Evolutionary conservation across 1,284 basidiomycete species (phyloP), one percentile per base, ranked within the genome.

Genomic region (Peniophora sp.): DNA sequence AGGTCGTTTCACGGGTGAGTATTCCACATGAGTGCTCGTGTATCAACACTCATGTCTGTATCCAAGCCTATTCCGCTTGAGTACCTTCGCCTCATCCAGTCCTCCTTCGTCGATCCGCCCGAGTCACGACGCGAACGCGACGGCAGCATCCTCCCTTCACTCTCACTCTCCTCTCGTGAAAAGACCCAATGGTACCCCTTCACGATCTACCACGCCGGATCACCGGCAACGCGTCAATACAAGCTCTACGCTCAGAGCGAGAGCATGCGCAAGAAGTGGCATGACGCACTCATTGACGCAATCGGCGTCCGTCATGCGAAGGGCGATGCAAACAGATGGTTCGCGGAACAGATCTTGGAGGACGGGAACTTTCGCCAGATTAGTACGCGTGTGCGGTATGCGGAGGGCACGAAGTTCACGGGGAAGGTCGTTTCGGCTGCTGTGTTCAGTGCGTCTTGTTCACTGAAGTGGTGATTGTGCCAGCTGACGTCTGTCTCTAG

Each of bases 31-130:
- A 15, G n/a, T 34, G 23, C 10, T 1, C 5, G 37, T 24, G 47
- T 37, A 12, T 37, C 39, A 37, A 44, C 39, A 50, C 49, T 51
- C 18, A 49, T 24, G 46, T 24, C 10, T 37, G 10, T 39, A 49
- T 9, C 47, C 23, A 51, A 90, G 88, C 88, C 88, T 24, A 76
- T 91, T 47, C 84, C 87, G 2, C 66, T 91, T 2, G 82, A 85
- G 47, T 90, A 81, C 56, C 74, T 91, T n/a, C 78, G 78, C 10
- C 68, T 90, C 9, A 85, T 76, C 15, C 68, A n/a, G 18, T 17
- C 37, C 37, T 41, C 73, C 20, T 90, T 90, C 61, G 70, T 74
- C 27, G 71, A 63, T 1, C 69, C 75, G 3, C 65, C 78, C 2
- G 85, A 87, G 56, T 70, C 64, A 45, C 77, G 85, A 24, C 82